These are phyloP conservation scores for Wickerhamomyces kurtzmanii DNA, from an alignment of 805 yeast genomes.

Conservation along the genomic window DNA sequence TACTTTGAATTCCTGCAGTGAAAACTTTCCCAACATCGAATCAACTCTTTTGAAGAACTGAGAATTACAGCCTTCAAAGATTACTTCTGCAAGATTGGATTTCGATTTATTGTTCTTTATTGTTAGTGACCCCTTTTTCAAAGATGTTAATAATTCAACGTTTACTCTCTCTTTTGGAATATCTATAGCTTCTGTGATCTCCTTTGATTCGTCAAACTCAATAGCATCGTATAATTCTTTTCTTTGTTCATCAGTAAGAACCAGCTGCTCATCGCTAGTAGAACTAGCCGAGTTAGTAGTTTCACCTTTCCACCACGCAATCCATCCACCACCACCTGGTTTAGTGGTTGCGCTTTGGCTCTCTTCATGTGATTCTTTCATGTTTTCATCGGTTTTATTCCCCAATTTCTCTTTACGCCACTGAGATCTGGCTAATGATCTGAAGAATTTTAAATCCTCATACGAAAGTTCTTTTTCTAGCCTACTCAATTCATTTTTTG, in stretches of 20 bases:
- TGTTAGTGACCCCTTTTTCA: slow-evolving; percentile 70
- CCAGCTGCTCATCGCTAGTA: slow-evolving; percentile 27
- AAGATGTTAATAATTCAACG: slow-evolving; percentile 55
- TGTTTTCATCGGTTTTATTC: slow-evolving; percentile 9
- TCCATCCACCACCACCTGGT: slow-evolving; percentile 41
- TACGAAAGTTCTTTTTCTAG: slow-evolving; percentile 54
- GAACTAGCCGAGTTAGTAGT: slow-evolving; percentile 12
- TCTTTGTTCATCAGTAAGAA: slow-evolving; percentile 77
- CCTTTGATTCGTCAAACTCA: slow-evolving; percentile 69
- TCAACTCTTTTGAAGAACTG: slow-evolving; percentile 70
- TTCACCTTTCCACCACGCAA: slow-evolving; percentile 54
- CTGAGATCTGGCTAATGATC: slow-evolving; percentile 68
- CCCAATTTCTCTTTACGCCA: slow-evolving; percentile 42
- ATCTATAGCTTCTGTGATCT: slow-evolving; percentile 41
- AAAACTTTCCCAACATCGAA: slow-evolving; percentile 62
- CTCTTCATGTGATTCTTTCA: slow-evolving; percentile 6
- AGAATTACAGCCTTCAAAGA: slow-evolving; percentile 74
- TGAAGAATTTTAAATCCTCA: slow-evolving; percentile 78
- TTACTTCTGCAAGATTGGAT: slow-evolving; percentile 58
- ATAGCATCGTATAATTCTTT: slow-evolving; percentile 89
- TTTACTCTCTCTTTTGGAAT: slow-evolving; percentile 66
- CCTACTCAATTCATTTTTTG: slow-evolving; percentile 29
- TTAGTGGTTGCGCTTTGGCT: slow-evolving; percentile 1
- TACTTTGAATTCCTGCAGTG: slow-evolving; percentile 71
- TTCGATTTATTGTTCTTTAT: slow-evolving; percentile 27